Base-by-base conservation (phyloP, 2,329 filamentous ascomycete species). In the Cercospora sp. region DNA sequence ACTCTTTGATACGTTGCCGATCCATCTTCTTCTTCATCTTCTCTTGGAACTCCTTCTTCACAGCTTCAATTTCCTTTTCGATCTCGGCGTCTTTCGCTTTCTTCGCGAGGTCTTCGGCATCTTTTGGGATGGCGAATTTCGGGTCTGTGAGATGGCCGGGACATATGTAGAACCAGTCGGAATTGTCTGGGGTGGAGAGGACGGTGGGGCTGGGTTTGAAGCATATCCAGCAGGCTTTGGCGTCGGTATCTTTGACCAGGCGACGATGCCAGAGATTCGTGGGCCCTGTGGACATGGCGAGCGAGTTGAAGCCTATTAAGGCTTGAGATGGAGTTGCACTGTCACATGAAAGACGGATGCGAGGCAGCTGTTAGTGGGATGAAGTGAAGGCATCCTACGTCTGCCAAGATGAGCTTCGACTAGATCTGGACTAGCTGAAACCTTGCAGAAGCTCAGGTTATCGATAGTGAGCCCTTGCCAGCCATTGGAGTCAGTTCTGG, bases 131-230 rank as follows among this genome's bases (percentile, higher is more conserved):
- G 76, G 91, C 94, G 79, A 97, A 98, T 48, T 90, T 88, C 33
- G 84, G 84, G 76, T 98, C 95, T 75, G 91, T 92, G 8, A 98
- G 83, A 79, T 99, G 95, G 33, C 86, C 84, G 5, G 89, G 85
- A 75, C 95, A 99, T 55, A 96, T 87, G 78, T 96, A 97, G 82
- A 99, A 98, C 71, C 75, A 73, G 81, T 95, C 94, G 88, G 94
- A 95, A 76, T 92, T 94, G 75, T 96, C 93, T 0, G 91, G 88
- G 8, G 93, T 96, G 73, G 97, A 92, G 64, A 99, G 84, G 18
- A 98, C 94, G 72, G 90, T 96, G 6, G 90, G 88, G 68, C 90
- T 93, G 8, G 91, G 91, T 80, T 95, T 97, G 84, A 90, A 96
- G 84, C 95, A 98, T 71, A 98, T 88, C 80, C 93, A 91, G 80